Percentiles rank a stretch among this genome's conserved stretches.
Conservation (phyloP, 192 early-diverging fungal species). For the Dimargaris verticillata region DNA sequence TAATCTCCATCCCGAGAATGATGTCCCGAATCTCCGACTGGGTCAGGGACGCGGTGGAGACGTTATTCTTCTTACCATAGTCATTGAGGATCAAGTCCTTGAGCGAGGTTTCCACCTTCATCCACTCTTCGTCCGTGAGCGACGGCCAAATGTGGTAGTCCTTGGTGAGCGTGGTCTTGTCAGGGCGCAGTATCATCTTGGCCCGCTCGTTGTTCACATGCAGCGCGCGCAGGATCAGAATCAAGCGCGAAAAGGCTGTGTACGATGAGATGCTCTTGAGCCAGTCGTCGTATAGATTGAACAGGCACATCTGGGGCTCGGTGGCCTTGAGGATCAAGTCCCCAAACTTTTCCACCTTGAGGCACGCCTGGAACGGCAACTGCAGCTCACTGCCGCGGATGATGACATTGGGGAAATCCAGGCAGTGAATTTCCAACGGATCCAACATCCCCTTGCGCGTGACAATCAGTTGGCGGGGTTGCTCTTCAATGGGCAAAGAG, state of each 20-base stretch:
- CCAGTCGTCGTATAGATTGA: conserved; percentile 94
- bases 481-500: conserved; percentile 96
- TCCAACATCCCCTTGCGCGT: conserved; percentile 99
- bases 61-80: conserved; percentile 99
- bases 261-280: conserved; percentile 84
- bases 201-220: conserved; percentile 98
- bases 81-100: conserved; percentile 96
- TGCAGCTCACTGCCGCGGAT: conserved; percentile 97
- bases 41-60: conserved; percentile 91
- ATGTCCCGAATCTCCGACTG: conserved; percentile 96
- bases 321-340: conserved; percentile 96
- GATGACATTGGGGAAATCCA: conserved; percentile 98
- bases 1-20: conserved; percentile 98
- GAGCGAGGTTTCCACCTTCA: conserved; percentile 79
- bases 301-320: conserved; percentile 90
- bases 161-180: conserved; percentile 83
- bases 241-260: conserved; percentile 94
- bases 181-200: conserved; percentile 89
- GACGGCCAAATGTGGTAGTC: conserved; percentile 98
- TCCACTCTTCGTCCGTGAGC: conserved; percentile 92
- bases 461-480: conserved; percentile 98
- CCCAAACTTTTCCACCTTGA: conserved; percentile 97
- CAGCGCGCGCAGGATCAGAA: conserved; percentile 88
- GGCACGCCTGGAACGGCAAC: conserved; percentile 91
- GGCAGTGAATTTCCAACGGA: conserved; percentile 73